These are phyloP conservation scores for Gracilaria caudata DNA, from an alignment of 23 red algal species.

Conservation along the genomic window DNA sequence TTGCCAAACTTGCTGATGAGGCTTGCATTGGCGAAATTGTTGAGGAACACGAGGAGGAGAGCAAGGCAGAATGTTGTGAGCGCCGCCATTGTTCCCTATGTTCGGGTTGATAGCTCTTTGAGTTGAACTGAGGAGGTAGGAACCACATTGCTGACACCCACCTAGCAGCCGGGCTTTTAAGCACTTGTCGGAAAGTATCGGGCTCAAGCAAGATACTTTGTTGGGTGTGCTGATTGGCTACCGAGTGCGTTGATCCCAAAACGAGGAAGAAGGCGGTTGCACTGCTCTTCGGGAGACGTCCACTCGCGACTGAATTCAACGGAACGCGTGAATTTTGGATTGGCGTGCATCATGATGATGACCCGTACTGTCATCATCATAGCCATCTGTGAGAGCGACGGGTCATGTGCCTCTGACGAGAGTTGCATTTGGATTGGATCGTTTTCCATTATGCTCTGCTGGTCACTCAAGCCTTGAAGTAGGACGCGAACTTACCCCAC, in stretches of 20 bases:
- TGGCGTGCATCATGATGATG: conserved; percentile 14
- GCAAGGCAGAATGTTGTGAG: neutral
- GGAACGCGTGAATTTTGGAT: conserved; percentile 5
- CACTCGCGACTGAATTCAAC: neutral
- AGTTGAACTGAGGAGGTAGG: conserved; percentile 20
- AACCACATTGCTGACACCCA: neutral
- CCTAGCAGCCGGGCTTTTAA: conserved; percentile 13
- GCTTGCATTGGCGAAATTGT: conserved; percentile 4
- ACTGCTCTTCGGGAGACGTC: neutral
- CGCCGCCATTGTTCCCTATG: neutral
- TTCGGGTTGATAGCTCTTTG: conserved; percentile 14
- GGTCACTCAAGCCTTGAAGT: neutral
- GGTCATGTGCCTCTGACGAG: neutral
- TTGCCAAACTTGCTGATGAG: conserved; percentile 52
- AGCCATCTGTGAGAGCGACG: neutral
- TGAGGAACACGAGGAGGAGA: conserved; percentile 22
- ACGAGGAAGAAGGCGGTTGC: neutral
- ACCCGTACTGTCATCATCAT: conserved; percentile 20
- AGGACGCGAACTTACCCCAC: neutral
- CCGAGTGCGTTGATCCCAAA: neutral
- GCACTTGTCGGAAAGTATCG: conserved; percentile 10
- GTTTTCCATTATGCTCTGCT: neutral
- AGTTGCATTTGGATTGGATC: neutral
- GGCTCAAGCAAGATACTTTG: neutral
- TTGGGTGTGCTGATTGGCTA: neutral